Conservation (phyloP, 2,329 filamentous ascomycete species). For the Aspergillus transmontanensis region DNA sequence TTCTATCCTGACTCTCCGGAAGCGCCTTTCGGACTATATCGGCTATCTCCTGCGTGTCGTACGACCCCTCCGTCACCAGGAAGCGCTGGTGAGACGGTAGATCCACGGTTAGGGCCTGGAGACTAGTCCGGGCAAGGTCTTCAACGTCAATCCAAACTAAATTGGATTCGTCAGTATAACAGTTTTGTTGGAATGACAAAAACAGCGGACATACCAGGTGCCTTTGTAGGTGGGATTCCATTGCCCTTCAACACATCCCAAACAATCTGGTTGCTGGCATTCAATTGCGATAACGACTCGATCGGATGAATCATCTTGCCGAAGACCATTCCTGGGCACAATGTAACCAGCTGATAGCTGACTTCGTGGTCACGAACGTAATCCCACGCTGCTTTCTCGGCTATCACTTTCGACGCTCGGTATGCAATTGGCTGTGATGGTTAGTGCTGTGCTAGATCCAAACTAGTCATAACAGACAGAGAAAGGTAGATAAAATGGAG, state of each 20-base stretch:
- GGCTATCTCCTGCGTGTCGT: conserved; percentile 34
- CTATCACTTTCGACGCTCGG: conserved; percentile 28
- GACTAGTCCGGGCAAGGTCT: conserved; percentile 22
- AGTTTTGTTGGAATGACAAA: no score
- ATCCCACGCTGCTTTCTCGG: conserved; percentile 30
- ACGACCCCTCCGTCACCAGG: conserved; percentile 29
- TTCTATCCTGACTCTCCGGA: conserved; percentile 14
- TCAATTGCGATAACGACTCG: conserved; percentile 23
- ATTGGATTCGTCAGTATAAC: neutral
- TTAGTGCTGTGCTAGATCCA: neutral
- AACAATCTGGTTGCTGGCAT: conserved; percentile 33
- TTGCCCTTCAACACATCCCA: conserved; percentile 29
- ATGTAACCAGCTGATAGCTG: conserved; percentile 18
- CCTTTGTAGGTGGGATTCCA: conserved; percentile 27
- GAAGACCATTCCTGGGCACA: conserved; percentile 33
- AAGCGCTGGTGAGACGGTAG: conserved; percentile 24
- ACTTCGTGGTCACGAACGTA: conserved; percentile 23
- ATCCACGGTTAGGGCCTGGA: conserved; percentile 18
- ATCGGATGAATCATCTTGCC: conserved; percentile 28
- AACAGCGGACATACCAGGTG: conserved; percentile 19
- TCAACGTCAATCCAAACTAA: conserved; percentile 28
- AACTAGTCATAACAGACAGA: neutral
- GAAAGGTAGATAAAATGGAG: neutral
- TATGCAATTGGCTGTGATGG: conserved; percentile 24
- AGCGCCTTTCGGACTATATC: conserved; percentile 25